These are phyloP conservation scores for Suillus lakei DNA, from an alignment of 768 basidiomycete species.

Conservation along the genomic window DNA sequence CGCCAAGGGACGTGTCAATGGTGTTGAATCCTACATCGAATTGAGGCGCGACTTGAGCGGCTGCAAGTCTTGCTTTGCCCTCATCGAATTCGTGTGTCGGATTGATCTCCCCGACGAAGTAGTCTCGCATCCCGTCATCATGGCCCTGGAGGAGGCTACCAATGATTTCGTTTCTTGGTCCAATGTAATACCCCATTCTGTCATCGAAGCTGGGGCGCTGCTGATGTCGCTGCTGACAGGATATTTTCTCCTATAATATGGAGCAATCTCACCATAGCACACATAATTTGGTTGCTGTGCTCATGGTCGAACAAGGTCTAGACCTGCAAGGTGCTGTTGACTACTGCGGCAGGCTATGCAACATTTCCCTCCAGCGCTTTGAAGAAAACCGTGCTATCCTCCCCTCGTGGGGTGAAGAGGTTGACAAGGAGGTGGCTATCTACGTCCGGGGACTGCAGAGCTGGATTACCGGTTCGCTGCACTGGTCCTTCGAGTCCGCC, in stretches of 20 bases:
- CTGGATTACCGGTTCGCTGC: constrained; percentile 74
- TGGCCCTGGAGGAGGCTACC: constrained; percentile 48
- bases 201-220: background rate
- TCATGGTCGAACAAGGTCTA: constrained; percentile 64
- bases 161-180: constrained; percentile 59
- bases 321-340: constrained; percentile 66
- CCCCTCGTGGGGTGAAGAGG: constrained; percentile 58
- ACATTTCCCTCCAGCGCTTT: constrained; percentile 58
- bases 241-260: constrained; percentile 76
- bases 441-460: constrained; percentile 67
- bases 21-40: constrained; percentile 56
- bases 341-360: constrained; percentile 65
- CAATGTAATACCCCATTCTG: constrained; percentile 36
- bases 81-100: constrained; percentile 56
- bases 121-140: constrained; percentile 53
- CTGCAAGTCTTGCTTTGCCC: constrained; percentile 52
- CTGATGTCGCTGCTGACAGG: constrained; percentile 40
- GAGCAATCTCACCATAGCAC: constrained; percentile 73
- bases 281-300: constrained; percentile 72
- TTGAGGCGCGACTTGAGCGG: constrained; percentile 60
- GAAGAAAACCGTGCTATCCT: constrained; percentile 15
- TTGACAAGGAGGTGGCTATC: constrained; percentile 59
- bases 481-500: constrained; percentile 60
- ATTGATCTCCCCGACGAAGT: constrained; percentile 60
- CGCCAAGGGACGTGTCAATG: constrained; percentile 38